Evolutionary conservation across 2,329 filamentous ascomycete species (phyloP), one percentile per base, ranked within the genome.

Genomic region (Truncatella angustata): DNA sequence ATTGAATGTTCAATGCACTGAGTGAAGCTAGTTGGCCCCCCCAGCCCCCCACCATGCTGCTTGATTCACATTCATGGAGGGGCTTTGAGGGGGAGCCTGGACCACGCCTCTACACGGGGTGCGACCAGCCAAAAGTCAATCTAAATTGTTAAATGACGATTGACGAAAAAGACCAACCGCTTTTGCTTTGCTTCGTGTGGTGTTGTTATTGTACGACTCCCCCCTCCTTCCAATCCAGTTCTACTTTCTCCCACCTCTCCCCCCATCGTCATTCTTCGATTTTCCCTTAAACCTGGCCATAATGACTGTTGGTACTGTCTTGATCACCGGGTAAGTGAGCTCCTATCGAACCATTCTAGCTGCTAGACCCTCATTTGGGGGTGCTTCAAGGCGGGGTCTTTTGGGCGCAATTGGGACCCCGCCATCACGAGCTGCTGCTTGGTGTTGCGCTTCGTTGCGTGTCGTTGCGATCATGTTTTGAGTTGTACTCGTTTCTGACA

Each of bases 251-350:
- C 7, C 5, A 32, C 10, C 14, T 9, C 24, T 16, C 10, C 20
- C n/a, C 35, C 9, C 16, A 16, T 21, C 16, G 11, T 12, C 12
- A 11, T 18, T 28, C 9, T 16, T 20, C n/a, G 20, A 47, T 21
- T 21, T 20, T 28, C 10, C 20, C 18, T 14, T 3, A 20, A 24
- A 49, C 35, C 39, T 54, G 53, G 54, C 56, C 61, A 76, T 58
- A 58, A 95, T 95, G 90, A 74, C 87, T 70, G 81, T 89, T 62
- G 90, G 91, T 77, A 94, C 91, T 57, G 90, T 96, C 68, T 83
- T 97, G 66, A 85, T 97, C 69, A 92, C 92, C 65, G 92, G 92
- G 92, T 96, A 85, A 77, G 85, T 62, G 28, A 14, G 14, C 7
- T 32, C 2, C 28, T 32, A 46, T 50, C 40, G 20, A 2, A 6